Base-by-base conservation (phyloP, 164 flowering plant species). In the Vitis rupestris region DNA sequence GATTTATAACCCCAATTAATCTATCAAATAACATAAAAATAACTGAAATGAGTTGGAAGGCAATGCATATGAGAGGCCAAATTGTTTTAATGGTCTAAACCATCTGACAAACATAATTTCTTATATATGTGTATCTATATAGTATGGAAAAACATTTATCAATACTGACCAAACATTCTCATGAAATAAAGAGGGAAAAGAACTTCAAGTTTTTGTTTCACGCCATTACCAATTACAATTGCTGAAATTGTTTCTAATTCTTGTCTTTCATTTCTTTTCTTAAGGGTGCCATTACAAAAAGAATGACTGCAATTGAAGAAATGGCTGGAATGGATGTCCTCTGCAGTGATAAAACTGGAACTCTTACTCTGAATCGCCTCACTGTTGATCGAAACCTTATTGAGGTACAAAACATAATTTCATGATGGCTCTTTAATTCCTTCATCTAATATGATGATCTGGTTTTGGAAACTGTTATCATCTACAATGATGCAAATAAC, bases 291-390 rank as follows among this genome's bases (percentile, higher is more conserved):
- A 91, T 91, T 37, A 91, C 97, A 30, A 91, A 91, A 77, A 81
- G 97, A 79, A 91, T 91, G 97, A 89, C 97, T 65, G 94, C 97
- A 58, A 91, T 91, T 69, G 96, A 90, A 80, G 95, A 90, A 86
- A 90, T 90, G 96, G 96, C 92, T 52, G 95, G 91, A 70, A 90
- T 88, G 97, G 97, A 91, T 89, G 94, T 89, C 49, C 90, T 91
- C 30, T 91, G 97, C 83, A 86, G 94, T 75, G 97, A 91, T 61
- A 91, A 91, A 84, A 91, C 97, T 61, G 97, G 94, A 79, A 91
- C 97, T 61, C 94, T 91, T 51, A 91, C 97, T 15, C 70, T 91
- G 80, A 91, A 91, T 76, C 90, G 91, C 69, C 90, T 91, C 57
- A 85, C 94, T 30, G 94, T 91, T 71, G 97, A 91, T 67, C 81